Conservation (phyloP, 177 flowering plant species). For the Vitis hybrid region DNA sequence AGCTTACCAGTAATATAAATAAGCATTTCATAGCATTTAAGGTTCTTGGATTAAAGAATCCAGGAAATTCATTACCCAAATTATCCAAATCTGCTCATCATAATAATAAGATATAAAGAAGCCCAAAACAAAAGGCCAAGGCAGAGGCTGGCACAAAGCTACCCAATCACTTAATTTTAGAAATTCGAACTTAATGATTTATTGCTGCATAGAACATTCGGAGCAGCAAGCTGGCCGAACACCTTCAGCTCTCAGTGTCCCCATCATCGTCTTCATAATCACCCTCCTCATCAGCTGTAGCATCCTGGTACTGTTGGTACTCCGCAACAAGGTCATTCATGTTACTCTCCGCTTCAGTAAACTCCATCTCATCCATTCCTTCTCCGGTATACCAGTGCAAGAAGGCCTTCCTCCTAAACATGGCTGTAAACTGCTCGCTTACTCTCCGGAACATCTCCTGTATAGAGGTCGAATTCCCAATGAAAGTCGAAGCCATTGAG, state of each 20-base stretch:
- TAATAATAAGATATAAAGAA: no score
- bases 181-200: not conserved
- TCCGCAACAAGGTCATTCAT: constrained; percentile 33
- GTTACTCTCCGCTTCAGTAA: constrained; percentile 27
- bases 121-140: no score
- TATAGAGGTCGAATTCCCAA: constrained; percentile 30
- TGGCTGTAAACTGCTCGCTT: constrained; percentile 33
- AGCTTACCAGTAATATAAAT: no score
- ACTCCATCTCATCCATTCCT: constrained; percentile 32
- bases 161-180: no score
- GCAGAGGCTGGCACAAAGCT: no score
- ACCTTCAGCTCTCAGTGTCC: constrained; percentile 16
- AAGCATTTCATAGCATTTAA: no score
- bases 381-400: constrained; percentile 28
- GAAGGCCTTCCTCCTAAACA: constrained; percentile 30
- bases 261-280: constrained; percentile 21
- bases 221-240: constrained; percentile 8
- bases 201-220: constrained; percentile 8
- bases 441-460: constrained; percentile 31
- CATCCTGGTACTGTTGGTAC: constrained; percentile 32
- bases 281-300: constrained; percentile 22
- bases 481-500: constrained; percentile 26
- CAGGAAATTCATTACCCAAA: no score
- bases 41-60: no score
- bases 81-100: no score